Conservation (phyloP, 495 filamentous ascomycete genomes). For the Jackrogersella multiformis region DNA sequence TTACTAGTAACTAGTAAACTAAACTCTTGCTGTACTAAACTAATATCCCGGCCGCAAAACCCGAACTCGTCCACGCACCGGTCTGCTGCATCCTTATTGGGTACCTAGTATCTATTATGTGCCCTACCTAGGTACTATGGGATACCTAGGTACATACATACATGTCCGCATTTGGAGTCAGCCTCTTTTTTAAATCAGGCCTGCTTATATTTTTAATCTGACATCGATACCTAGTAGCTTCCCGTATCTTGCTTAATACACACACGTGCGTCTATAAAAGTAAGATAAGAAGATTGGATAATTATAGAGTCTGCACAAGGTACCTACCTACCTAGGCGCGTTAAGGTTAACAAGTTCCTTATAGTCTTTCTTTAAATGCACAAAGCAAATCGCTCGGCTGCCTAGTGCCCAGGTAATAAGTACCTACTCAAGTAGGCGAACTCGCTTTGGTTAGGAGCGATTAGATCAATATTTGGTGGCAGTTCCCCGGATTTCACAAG, state of each 20-base stretch:
- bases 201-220: constrained; percentile 26
- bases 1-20: constrained; percentile 39
- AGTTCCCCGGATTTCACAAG: constrained; percentile 44
- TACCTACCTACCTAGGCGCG: no score
- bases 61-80: constrained; percentile 21
- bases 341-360: background rate
- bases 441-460: constrained; percentile 27
- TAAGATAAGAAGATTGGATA: constrained; percentile 26
- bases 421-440: constrained; percentile 14
- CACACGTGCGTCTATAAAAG: constrained; percentile 25
- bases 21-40: constrained; percentile 31
- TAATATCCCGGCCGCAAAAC: constrained; percentile 15
- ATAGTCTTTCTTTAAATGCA: background rate
- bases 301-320: background rate
- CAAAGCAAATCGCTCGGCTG: constrained; percentile 5
- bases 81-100: constrained; percentile 26
- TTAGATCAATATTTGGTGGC: constrained; percentile 25
- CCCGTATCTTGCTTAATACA: constrained; percentile 8
- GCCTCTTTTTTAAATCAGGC: constrained; percentile 27
- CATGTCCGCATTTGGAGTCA: constrained; percentile 20
- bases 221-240: background rate
- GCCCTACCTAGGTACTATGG: no score
- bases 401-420: background rate
- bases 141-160: background rate
- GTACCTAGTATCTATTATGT: background rate